Evolutionary conservation across 202 grass and related monocot genomes (phyloP), one percentile per base, ranked within the genome.

Genomic region (Saccharum hybrid): DNA sequence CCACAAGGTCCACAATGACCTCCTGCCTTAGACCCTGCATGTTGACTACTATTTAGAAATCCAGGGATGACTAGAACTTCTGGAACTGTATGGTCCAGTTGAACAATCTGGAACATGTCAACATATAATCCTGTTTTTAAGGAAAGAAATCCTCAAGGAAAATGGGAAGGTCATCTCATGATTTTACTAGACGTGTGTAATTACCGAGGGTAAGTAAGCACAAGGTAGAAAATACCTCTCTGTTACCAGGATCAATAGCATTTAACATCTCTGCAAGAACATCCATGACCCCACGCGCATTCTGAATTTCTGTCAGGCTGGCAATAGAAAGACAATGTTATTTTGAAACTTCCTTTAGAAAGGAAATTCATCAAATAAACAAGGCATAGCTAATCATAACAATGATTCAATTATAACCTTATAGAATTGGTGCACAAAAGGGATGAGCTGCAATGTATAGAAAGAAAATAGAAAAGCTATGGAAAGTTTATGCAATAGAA

Each of bases 231-330:
- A 18, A 39, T 92, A 96, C 96, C 96, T 96, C 93, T 89, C 88
- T 89, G 81, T 99, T 99, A 80, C 78, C 82, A 84, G 93, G 93
- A 92, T 99, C 93, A 57, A 99, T 86, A 83, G 91, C 93, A 88
- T 96, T 99, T 68, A 99, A 78, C 91, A 99, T 96, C 75, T 99
- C 96, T 42, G 93, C 81, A 87, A 99, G 91, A 88, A 99, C 93
- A 92, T 99, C 93, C 86, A 96, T 86, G 71, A 96, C 86, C 19
- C 96, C 93, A 78, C 93, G 84, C 15, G 91, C 93, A 88, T 99
- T 99, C 86, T 99, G 96, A 89, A 99, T 96, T 87, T 99, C 96
- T 64, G 91, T 84, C 87, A 89, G 74, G 42, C 93, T 99, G 83
- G 79, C 22, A 37, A 33, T 18, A 23, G 33, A 43, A 78, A 80